Evolutionary conservation across 1,284 basidiomycete species (phyloP).

Genomic region (Leccinum pachyderme): DNA sequence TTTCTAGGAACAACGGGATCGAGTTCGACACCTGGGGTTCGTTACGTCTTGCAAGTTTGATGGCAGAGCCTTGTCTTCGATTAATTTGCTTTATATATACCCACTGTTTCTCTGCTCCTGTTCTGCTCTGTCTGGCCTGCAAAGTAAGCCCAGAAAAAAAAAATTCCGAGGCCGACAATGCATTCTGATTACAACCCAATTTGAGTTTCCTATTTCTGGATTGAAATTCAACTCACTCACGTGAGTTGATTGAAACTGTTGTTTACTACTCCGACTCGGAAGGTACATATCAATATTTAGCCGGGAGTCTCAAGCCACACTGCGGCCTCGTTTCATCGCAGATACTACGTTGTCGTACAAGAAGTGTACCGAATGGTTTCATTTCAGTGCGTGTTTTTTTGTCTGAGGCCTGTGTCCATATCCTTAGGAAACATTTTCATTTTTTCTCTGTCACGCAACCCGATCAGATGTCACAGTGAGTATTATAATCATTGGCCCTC

Average conservation of each 20-base stretch:
- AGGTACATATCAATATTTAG: no score
- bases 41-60: not conserved
- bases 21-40: not conserved
- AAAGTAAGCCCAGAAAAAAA: no score
- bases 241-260: no score
- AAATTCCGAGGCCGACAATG: no score
- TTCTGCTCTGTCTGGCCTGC: not conserved
- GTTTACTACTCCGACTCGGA: no score
- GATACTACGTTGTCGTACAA: no score
- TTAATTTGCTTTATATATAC: not conserved
- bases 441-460: not conserved
- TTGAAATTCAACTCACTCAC: no score
- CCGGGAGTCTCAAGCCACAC: no score
- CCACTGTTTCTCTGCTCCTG: not conserved
- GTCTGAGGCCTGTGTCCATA: not conserved
- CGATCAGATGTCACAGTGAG: constrained; percentile 24
- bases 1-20: not conserved
- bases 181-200: no score
- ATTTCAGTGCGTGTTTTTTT: constrained; percentile 28
- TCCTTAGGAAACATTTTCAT: not conserved
- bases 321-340: no score
- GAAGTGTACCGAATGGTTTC: constrained; percentile 27
- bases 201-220: no score
- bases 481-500: not conserved
- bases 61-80: not conserved